Evolutionary conservation across 2,329 filamentous ascomycete species (phyloP).

Genomic region (Lachnellula cervina): DNA sequence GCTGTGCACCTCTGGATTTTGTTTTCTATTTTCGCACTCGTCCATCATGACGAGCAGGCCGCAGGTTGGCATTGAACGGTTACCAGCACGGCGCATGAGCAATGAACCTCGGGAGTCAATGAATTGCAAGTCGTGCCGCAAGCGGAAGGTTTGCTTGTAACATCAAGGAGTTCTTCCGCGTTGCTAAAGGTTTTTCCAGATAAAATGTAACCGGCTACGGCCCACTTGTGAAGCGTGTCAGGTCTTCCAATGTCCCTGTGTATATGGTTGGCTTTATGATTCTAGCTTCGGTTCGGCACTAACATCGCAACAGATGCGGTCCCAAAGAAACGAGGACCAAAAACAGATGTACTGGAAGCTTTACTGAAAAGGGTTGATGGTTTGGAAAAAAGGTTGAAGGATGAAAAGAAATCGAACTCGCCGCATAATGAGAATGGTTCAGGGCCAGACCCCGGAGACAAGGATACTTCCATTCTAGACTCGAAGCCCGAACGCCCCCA

Average conservation of each 20-base stretch:
- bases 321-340: conserved; percentile 84
- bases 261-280: conserved; percentile 70
- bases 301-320: conserved; percentile 61
- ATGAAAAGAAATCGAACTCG: conserved; percentile 48
- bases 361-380: conserved; percentile 81
- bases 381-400: conserved; percentile 72
- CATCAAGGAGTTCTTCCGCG: conserved; percentile 18
- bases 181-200: conserved; percentile 46
- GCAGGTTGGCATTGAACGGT: conserved; percentile 33
- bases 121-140: conserved; percentile 94
- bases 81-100: conserved; percentile 32
- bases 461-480: conserved; percentile 25
- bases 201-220: conserved; percentile 83
- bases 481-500: conserved; percentile 34
- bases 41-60: conserved; percentile 29
- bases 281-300: conserved; percentile 8
- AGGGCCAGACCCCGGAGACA: conserved; percentile 16
- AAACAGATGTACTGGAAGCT: conserved; percentile 83
- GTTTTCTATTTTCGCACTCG: conserved; percentile 6
- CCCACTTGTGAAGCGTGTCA: conserved; percentile 86
- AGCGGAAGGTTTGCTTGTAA: conserved; percentile 67
- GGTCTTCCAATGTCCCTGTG: conserved; percentile 80
- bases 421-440: conserved; percentile 20
- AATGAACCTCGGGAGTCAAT: conserved; percentile 75
- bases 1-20: conserved; percentile 7